Percentiles rank a stretch among this genome's conserved stretches.
phyloP scores from a whole-genome alignment of 768 basidiomycete genomes.

The Coprinopsis sp. region DNA sequence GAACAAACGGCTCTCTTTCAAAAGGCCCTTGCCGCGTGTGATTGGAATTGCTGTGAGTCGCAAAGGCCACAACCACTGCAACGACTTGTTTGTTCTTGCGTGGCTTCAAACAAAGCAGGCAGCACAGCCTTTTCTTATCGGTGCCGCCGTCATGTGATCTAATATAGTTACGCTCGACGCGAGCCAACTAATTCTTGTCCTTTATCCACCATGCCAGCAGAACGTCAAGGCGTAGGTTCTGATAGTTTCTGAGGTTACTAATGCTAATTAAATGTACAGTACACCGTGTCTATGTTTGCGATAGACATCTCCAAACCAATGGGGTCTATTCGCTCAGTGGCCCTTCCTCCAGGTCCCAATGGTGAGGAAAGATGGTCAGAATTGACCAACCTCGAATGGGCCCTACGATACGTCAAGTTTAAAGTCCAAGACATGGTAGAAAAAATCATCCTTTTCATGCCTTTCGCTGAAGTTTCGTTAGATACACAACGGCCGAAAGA shows the following conservation, averaged over 20 bases:
- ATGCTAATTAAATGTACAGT: conserved; percentile 39
- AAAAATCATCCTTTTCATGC: not conserved
- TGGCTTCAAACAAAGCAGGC: too few species aligned
- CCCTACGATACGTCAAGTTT: conserved; percentile 81
- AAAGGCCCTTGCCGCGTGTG: conserved; percentile 33
- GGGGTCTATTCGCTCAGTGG: conserved; percentile 57
- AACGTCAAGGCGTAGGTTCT: conserved; percentile 69
- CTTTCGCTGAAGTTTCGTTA: conserved; percentile 25
- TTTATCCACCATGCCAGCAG: conserved; percentile 58
- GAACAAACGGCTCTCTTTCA: conserved; percentile 8
- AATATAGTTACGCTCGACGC: conserved; percentile 26
- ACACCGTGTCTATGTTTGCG: conserved; percentile 84
- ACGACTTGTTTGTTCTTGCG: too few species aligned
- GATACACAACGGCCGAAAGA: conserved; percentile 91
- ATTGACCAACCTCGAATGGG: conserved; percentile 77
- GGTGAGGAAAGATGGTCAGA: conserved; percentile 49
- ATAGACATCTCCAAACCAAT: conserved; percentile 87
- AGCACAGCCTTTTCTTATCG: too few species aligned
- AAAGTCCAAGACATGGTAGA: conserved; percentile 88
- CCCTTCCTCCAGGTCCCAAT: conserved; percentile 47
- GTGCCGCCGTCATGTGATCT: conserved; percentile 19
- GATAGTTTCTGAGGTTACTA: not conserved
- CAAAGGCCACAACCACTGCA: not conserved
- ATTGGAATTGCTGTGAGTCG: conserved; percentile 15
- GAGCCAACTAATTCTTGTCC: conserved; percentile 13